Base-by-base conservation (phyloP, 352 stramenopile species). In the Phytophthora pisi region DNA sequence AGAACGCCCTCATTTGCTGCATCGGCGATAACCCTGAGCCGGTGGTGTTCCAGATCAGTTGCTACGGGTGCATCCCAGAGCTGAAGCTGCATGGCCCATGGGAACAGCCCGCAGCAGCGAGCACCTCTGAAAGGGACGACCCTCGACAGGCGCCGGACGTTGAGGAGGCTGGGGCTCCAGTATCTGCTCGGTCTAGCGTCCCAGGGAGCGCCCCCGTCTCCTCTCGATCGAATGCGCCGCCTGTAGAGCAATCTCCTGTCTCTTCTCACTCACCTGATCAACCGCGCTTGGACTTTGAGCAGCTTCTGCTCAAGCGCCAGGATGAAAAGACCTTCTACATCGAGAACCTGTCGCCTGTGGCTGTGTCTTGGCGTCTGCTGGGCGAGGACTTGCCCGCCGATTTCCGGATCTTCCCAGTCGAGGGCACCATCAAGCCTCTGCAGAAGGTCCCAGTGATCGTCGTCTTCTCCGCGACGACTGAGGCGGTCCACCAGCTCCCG, bases 1-100 rank as follows among this genome's bases (percentile, higher is more conserved):
- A 92, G 40, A 95, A 95, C 61, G 62, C 78, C 16, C 74, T 98
- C 3, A 79, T 98, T n/a, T 94, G 88, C 38, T 97, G 88, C 46
- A 81, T 98, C 30, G 70, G 77, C 34, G 90, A 98, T 75, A 98
- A 98, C 57, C 95, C 96, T 1, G 84, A 95, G 49, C 87, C 92
- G 5, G 76, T 95, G n/a, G 26, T 81, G 7, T 98, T 98, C 51
- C 61, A 74, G 0, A 68, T 99, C 31, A 92, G 72, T 47, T 98
- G 93, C 50, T 88, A 81, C 55, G 96, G 96, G 0, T 97, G 86
- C 53, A 87, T 72, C 15, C 91, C 96, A 9, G 71, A 70, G 30
- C 30, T 98, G 7, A 74, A 76, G 24, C 58, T 98, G 7, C 72
- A 79, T 31, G 94, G 94, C 1, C 89, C 90, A 1, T 98, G 94